Base-by-base conservation (phyloP, 2,329 filamentous ascomycete genomes). In the Colletotrichum phormii region DNA sequence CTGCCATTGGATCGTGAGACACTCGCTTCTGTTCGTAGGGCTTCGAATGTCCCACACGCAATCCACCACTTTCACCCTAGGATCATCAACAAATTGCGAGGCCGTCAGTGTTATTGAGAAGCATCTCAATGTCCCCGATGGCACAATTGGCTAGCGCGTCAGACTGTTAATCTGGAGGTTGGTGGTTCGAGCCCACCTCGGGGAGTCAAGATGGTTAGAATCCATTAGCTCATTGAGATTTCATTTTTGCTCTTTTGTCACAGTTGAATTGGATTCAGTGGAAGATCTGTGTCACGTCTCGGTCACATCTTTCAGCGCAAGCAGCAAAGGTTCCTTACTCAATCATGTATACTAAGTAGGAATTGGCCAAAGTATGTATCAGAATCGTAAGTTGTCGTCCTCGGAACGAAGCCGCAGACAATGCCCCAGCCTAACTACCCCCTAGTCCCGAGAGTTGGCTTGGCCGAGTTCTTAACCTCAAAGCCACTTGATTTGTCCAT, bases 121-220 rank as follows among this genome's bases (percentile, higher is more conserved):
- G 13, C 7, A 46, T 2, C 24, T 42, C 62, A 64, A 22, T 46
- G 11, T 72, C 70, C 70, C 70, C 70, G 70, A 72, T 72, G 70
- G 70, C 70, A 72, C 70, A 72, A 72, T 72, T 72, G 70, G 70
- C 70, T 72, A 69, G 70, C 70, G 70, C 70, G 70, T 72, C 70
- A 72, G 70, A 72, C 70, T 69, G 70, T 72, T 72, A 72, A 72
- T 72, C 70, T 72, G 70, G 70, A 72, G 70, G 70, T 72, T 72
- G 70, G 70, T 72, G 65, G 70, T 72, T 72, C 70, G 70, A 72
- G 70, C 70, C 70, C 61, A 64, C 61, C 61, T 64, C 61, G 61
- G 61, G 61, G 61, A 54, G 60, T 4, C 0, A 1, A 1, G 0
- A 33, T 26, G 61, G 61, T 64, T 64, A 54, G 12, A 64, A 18